Evolutionary conservation across 163 green algal species (phyloP).

Genomic region (Trebouxia gelatinosa): DNA sequence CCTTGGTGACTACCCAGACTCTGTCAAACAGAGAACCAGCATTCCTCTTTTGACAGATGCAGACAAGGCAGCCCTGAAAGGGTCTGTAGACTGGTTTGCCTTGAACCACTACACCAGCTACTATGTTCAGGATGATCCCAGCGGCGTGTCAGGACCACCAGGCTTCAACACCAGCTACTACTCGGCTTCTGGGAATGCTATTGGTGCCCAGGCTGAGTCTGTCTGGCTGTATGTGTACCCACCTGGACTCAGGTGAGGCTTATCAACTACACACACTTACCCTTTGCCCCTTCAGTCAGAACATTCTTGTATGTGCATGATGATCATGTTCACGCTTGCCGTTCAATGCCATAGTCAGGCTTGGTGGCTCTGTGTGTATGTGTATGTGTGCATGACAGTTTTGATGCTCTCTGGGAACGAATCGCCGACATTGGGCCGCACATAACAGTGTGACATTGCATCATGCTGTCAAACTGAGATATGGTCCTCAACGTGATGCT

Average conservation of each 20-base stretch:
- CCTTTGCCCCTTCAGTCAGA: too few relatives aligned
- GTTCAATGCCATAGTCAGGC: not conserved
- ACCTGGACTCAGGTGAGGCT: not conserved
- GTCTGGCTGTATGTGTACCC: slow-evolving; percentile 13
- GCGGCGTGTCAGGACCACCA: not conserved
- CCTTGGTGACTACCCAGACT: slow-evolving; percentile 52
- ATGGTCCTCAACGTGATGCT: too few relatives aligned
- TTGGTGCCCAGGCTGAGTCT: not conserved
- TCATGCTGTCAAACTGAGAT: too few relatives aligned
- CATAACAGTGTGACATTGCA: too few relatives aligned
- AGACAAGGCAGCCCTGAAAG: slow-evolving; percentile 41
- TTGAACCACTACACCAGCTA: slow-evolving; percentile 55
- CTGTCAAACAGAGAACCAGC: slow-evolving; percentile 48
- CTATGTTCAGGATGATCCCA: slow-evolving; percentile 12
- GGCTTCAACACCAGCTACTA: not conserved
- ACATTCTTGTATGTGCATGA: too few relatives aligned
- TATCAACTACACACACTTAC: too few relatives aligned
- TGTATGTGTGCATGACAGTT: not conserved
- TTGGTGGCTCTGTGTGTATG: not conserved
- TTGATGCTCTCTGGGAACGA: not conserved
- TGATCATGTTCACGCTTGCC: not conserved
- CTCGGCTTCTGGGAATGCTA: not conserved
- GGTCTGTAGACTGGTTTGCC: slow-evolving; percentile 53
- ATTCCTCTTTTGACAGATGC: slow-evolving; percentile 55
- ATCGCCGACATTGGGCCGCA: not conserved